phyloP scores from a whole-genome alignment of 2,329 filamentous ascomycete genomes.

The Pyrenochaeta sp. region DNA sequence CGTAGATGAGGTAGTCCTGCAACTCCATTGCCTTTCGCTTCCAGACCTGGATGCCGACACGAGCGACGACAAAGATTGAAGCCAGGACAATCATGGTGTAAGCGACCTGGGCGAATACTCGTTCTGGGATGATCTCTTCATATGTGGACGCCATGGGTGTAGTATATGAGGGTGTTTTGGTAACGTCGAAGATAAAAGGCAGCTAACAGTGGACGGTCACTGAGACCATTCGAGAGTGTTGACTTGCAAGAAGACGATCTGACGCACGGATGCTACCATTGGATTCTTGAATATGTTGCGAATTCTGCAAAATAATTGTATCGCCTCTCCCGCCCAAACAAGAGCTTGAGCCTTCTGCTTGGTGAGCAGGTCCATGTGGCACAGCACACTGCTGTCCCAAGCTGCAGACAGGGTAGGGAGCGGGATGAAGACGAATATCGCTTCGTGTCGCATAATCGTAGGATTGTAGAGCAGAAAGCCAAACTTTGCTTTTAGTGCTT shows the following conservation, averaged over 20 bases:
- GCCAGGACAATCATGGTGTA: constrained; percentile 12
- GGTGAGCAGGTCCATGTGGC: not conserved
- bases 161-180: not conserved
- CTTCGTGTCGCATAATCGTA: not conserved
- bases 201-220: not conserved
- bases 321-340: not conserved
- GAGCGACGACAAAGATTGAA: constrained; percentile 16
- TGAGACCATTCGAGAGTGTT: not conserved
- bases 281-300: not conserved
- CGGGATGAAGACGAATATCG: not conserved
- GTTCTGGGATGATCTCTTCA: constrained; percentile 7
- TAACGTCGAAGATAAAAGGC: not conserved
- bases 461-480: too few species aligned
- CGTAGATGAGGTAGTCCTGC: constrained; percentile 28
- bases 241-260: not conserved
- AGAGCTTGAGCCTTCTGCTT: not conserved
- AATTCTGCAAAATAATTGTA: not conserved
- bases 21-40: constrained; percentile 1
- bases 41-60: constrained; percentile 11
- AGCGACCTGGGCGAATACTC: not conserved
- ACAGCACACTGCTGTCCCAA: not conserved
- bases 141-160: constrained; percentile 1
- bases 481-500: too few species aligned
- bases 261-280: not conserved
- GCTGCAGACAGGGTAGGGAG: not conserved